A percentile compares a stretch with the other conserved stretches of the same genome.
Evolutionary conservation across 495 filamentous ascomycete species (phyloP).

Genomic region (Sordaria brevicollis): DNA sequence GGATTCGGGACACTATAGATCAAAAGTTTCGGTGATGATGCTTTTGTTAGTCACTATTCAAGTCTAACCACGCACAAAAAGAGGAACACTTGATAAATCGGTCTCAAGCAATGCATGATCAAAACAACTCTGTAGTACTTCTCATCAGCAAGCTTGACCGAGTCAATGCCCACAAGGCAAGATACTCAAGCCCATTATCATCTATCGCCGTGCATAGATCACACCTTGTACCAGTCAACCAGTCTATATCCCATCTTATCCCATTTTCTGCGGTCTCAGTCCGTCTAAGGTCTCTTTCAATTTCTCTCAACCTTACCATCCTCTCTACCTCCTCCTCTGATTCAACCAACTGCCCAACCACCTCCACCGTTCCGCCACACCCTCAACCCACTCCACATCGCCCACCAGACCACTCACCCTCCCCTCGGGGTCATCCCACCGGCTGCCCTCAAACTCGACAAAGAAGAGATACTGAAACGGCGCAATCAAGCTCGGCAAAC

Average conservation of each 20-base stretch:
- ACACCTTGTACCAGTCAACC: not conserved
- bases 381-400: conserved; percentile 25
- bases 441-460: conserved; percentile 69
- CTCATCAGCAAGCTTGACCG: not conserved
- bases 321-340: conserved; percentile 18
- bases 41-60: not conserved
- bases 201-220: not conserved
- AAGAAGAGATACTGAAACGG: conserved; percentile 94
- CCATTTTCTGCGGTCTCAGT: no score
- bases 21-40: conserved; percentile 44
- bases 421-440: conserved; percentile 35
- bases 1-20: conserved; percentile 72
- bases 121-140: not conserved
- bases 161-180: not conserved
- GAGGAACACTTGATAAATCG: no score
- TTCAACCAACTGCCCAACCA: conserved; percentile 48
- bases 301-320: no score
- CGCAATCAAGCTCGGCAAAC: conserved; percentile 61
- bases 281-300: no score
- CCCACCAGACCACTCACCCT: conserved; percentile 42
- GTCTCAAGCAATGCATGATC: not conserved
- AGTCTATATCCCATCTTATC: not conserved
- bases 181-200: not conserved
- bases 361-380: conserved; percentile 33
- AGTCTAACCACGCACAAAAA: no score